Conservation (phyloP, 2,329 filamentous ascomycete genomes). For the Anthostomella pinea region DNA sequence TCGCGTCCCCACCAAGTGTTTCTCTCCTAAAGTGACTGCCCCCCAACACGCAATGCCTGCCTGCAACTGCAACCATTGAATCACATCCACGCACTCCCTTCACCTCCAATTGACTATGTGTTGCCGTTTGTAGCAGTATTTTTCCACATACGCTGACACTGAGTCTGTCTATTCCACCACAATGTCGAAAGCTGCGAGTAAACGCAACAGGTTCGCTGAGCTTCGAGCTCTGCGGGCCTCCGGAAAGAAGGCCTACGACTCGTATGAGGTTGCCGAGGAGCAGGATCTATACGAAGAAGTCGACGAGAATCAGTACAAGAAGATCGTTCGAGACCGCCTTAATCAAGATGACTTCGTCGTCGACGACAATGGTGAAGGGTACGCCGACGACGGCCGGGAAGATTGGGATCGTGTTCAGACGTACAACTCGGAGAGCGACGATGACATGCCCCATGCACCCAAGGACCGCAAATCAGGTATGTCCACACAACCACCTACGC, state of each 20-base stretch:
- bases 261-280: slow-evolving; percentile 82
- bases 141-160: no score
- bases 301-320: slow-evolving; percentile 96
- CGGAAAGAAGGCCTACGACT: slow-evolving; percentile 86
- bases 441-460: slow-evolving; percentile 49
- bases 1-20: slow-evolving; percentile 21
- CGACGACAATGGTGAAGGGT: slow-evolving; percentile 95
- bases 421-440: slow-evolving; percentile 73
- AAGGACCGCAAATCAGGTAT: slow-evolving; percentile 51
- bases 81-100: slow-evolving; percentile 6
- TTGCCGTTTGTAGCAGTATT: no score
- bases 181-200: slow-evolving; percentile 42
- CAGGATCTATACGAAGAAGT: slow-evolving; percentile 91
- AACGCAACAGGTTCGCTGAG: slow-evolving; percentile 65
- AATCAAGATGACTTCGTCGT: slow-evolving; percentile 98
- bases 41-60: slow-evolving; percentile 3
- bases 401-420: slow-evolving; percentile 78
- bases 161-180: no score
- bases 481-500: slow-evolving; percentile 18
- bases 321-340: slow-evolving; percentile 82
- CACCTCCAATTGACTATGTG: not conserved
- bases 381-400: slow-evolving; percentile 92
- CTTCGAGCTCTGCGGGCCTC: slow-evolving; percentile 79
- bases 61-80: slow-evolving; percentile 11
- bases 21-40: slow-evolving; percentile 11